Percentiles rank a stretch among this genome's conserved stretches.
Conservation (phyloP, 768 basidiomycete species). For the Suillus ampliporus region DNA sequence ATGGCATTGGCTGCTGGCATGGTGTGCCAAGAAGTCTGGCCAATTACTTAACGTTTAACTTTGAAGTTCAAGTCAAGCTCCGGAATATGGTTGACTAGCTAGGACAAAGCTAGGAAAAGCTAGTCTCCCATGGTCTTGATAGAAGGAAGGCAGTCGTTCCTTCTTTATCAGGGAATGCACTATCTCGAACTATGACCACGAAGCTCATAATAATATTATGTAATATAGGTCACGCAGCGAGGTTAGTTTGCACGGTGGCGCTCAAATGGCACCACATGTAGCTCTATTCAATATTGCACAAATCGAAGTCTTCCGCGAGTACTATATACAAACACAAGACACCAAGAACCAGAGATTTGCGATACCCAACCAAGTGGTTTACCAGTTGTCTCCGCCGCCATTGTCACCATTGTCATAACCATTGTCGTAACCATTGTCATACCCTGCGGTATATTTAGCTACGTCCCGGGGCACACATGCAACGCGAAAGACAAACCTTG, state of each 20-base stretch:
- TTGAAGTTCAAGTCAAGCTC: no score
- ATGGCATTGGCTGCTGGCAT: no score
- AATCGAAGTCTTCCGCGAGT: not conserved
- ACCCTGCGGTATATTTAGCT: slow-evolving; percentile 32
- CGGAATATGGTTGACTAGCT: no score
- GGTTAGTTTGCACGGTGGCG: not conserved
- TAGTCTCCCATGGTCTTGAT: no score
- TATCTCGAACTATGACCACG: no score
- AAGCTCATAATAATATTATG: no score
- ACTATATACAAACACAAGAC: not conserved
- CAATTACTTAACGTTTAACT: no score
- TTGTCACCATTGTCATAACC: slow-evolving; percentile 8
- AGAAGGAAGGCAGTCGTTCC: no score
- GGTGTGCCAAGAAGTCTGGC: no score
- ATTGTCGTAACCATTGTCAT: slow-evolving; percentile 27
- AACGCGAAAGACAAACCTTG: slow-evolving; percentile 34
- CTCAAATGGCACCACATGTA: not conserved
- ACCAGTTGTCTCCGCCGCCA: slow-evolving; percentile 20
- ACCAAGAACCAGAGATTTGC: not conserved
- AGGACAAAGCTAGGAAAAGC: no score
- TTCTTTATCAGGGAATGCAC: no score
- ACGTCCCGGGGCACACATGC: not conserved
- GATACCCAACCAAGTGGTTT: not conserved
- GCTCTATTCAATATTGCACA: not conserved
- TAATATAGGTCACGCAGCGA: no score